Evolutionary conservation across 2,329 filamentous ascomycete species (phyloP).

Genomic region (Alternaria sp.): DNA sequence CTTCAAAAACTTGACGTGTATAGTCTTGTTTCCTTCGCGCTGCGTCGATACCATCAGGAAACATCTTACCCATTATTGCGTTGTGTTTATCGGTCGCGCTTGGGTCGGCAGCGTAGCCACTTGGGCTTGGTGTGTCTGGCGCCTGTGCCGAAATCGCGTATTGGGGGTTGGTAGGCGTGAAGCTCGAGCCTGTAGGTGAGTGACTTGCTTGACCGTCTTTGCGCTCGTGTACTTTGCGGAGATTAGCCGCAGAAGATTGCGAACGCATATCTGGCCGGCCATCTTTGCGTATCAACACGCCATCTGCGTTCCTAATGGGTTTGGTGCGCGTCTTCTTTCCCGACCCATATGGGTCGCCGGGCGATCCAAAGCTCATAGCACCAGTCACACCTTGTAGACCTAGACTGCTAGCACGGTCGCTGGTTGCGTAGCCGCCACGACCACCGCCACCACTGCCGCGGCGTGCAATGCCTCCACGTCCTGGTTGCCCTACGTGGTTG

Average conservation of each 20-base stretch:
- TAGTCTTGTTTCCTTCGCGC: slow-evolving; percentile 46
- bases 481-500: slow-evolving; percentile 35
- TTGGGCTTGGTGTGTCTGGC: slow-evolving; percentile 44
- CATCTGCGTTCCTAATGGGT: slow-evolving; percentile 60
- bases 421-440: slow-evolving; percentile 37
- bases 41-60: slow-evolving; percentile 47
- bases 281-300: slow-evolving; percentile 61
- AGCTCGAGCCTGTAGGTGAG: slow-evolving; percentile 25
- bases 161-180: slow-evolving; percentile 37
- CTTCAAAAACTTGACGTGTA: slow-evolving; percentile 43
- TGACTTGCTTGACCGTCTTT: slow-evolving; percentile 52
- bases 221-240: slow-evolving; percentile 61
- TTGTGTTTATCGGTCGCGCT: slow-evolving; percentile 39
- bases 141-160: slow-evolving; percentile 20
- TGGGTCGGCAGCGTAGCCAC: slow-evolving; percentile 14
- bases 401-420: slow-evolving; percentile 38
- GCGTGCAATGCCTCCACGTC: slow-evolving; percentile 42
- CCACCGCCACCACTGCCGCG: slow-evolving; percentile 45
- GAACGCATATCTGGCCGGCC: slow-evolving; percentile 62
- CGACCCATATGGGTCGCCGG: slow-evolving; percentile 49
- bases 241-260: slow-evolving; percentile 61
- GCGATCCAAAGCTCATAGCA: slow-evolving; percentile 33
- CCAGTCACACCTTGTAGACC: slow-evolving; percentile 39
- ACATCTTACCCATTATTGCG: slow-evolving; percentile 50
- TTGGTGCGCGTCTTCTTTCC: slow-evolving; percentile 62